phyloP scores from a whole-genome alignment of 73 alveolate genomes.

The Paramecium primaurelia region DNA sequence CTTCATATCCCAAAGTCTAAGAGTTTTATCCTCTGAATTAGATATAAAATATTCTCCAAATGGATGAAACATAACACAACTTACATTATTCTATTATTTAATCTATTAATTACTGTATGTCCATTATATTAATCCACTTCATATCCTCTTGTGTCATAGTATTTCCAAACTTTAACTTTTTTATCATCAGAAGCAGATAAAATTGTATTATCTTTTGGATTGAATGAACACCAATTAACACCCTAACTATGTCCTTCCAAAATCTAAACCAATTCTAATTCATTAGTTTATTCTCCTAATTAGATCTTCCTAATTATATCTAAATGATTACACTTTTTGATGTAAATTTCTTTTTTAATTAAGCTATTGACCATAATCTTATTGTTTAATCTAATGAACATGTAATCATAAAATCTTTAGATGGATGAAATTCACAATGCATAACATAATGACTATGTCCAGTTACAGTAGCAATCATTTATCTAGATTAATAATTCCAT shows the following conservation, averaged over 20 bases:
- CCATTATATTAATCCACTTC: slow-evolving; percentile 90
- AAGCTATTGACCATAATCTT: slow-evolving; percentile 87
- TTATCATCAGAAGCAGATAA: slow-evolving; percentile 94
- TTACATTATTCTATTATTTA: slow-evolving; percentile 74
- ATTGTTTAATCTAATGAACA: slow-evolving; percentile 97
- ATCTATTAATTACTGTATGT: slow-evolving; percentile 64
- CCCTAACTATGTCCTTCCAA: slow-evolving; percentile 96
- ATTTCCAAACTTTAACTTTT: slow-evolving; percentile 89
- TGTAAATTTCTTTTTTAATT: neutral
- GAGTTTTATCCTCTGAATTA: slow-evolving; percentile 91
- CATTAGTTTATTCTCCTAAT: slow-evolving; percentile 47
- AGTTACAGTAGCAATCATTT: slow-evolving; percentile 83
- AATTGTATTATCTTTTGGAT: slow-evolving; percentile 78
- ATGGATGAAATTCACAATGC: slow-evolving; percentile 98
- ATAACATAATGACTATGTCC: slow-evolving; percentile 99
- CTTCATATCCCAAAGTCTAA: slow-evolving; percentile 91
- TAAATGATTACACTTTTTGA: neutral
- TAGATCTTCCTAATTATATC: neutral
- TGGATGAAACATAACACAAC: slow-evolving; percentile 92
- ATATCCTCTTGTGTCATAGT: slow-evolving; percentile 82
- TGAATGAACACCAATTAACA: slow-evolving; percentile 93
- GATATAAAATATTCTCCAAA: slow-evolving; percentile 73
- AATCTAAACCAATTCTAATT: slow-evolving; percentile 88
- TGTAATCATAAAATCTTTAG: slow-evolving; percentile 94
- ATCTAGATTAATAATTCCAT: slow-evolving; percentile 98